phyloP scores from a whole-genome alignment of 768 basidiomycete genomes.

The Mycena pura region DNA sequence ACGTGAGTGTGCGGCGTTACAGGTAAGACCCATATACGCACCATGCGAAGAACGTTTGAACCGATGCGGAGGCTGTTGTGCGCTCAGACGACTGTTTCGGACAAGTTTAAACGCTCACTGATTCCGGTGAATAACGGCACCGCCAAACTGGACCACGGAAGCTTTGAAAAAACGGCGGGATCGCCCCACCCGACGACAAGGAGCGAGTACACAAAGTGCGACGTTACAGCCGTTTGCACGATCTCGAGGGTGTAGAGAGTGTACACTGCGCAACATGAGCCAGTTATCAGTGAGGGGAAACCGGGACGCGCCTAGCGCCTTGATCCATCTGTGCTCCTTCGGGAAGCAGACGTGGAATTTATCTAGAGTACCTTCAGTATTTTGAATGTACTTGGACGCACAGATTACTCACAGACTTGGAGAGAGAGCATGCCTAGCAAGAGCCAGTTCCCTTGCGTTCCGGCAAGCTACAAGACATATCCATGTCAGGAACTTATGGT shows the following conservation, averaged over 20 bases:
- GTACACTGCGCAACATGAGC: not conserved
- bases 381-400: no score
- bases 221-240: not conserved
- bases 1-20: not conserved
- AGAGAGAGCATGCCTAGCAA: no score
- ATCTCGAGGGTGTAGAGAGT: not conserved
- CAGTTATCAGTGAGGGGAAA: not conserved
- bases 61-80: not conserved
- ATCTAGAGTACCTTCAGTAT: no score
- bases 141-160: not conserved
- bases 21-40: not conserved
- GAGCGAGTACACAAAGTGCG: not conserved
- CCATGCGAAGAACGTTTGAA: not conserved
- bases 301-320: not conserved
- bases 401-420: no score
- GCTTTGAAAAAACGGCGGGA: not conserved
- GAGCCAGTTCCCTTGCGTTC: no score
- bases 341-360: conserved; percentile 2
- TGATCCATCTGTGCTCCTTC: not conserved
- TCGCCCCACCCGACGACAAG: not conserved
- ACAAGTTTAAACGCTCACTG: not conserved
- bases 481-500: no score
- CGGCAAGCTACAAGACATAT: no score
- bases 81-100: not conserved
- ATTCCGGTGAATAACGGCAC: not conserved